Conservation (phyloP, 495 filamentous ascomycete genomes). For the Aspergillus saccharolyticus region DNA sequence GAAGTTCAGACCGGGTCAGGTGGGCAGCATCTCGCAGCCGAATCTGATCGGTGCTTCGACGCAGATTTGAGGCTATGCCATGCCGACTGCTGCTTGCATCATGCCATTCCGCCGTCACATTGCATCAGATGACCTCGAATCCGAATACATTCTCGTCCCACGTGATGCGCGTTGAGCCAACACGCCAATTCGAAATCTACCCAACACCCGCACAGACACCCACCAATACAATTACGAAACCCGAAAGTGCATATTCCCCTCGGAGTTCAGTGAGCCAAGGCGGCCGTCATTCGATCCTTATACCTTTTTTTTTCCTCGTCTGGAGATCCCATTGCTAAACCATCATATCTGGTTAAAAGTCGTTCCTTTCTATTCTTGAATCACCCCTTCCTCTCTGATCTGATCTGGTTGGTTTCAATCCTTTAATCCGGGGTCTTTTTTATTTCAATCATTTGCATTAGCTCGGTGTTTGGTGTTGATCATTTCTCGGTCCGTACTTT, state of each 20-base stretch:
- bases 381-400: conserved; percentile 3
- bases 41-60: conserved; percentile 38
- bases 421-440: neutral
- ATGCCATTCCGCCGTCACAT: neutral
- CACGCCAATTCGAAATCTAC: neutral
- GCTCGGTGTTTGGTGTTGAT: conserved; percentile 17
- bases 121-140: neutral
- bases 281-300: conserved; percentile 1
- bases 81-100: neutral
- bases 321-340: neutral
- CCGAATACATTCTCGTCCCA: neutral
- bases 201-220: neutral
- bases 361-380: conserved; percentile 7
- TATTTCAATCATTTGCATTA: conserved; percentile 11
- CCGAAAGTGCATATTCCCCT: neutral
- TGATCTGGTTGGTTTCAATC: neutral
- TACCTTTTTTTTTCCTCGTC: neutral
- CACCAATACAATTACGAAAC: neutral
- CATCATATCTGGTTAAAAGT: conserved; percentile 14
- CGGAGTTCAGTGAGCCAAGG: conserved; percentile 9
- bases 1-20: conserved; percentile 11
- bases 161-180: neutral
- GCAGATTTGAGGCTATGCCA: conserved; percentile 17
- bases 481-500: conserved; percentile 1
- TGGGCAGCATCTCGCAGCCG: conserved; percentile 34